phyloP scores from a whole-genome alignment of 2,329 filamentous ascomycete species.

The Drechmeria coniospora region DNA sequence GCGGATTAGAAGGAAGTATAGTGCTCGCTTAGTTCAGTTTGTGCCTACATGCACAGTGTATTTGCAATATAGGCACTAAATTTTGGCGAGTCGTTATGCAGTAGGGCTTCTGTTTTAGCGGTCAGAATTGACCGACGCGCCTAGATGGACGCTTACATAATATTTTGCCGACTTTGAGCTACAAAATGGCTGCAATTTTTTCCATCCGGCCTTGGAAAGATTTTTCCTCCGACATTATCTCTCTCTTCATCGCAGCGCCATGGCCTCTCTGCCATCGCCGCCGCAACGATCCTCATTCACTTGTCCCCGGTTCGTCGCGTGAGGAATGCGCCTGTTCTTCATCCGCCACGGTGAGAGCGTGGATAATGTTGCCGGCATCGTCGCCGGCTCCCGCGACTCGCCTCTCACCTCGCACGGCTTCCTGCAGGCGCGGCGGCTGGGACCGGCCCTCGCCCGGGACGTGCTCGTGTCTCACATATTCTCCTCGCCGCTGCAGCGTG shows the following conservation, averaged over 20 bases:
- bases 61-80: too few species aligned
- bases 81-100: too few species aligned
- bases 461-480: constrained; percentile 47
- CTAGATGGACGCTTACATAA: too few species aligned
- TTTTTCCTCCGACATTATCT: neutral
- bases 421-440: constrained; percentile 61
- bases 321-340: constrained; percentile 42
- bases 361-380: constrained; percentile 68
- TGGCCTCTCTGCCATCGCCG: too few species aligned
- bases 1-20: too few species aligned
- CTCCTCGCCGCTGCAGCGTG: constrained; percentile 63
- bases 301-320: neutral
- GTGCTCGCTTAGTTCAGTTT: too few species aligned
- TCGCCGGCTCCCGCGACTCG: constrained; percentile 69
- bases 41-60: too few species aligned
- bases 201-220: too few species aligned
- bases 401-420: constrained; percentile 67
- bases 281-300: neutral
- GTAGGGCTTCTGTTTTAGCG: too few species aligned
- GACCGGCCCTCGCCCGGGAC: constrained; percentile 36
- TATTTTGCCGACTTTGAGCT: too few species aligned
- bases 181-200: too few species aligned
- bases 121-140: too few species aligned
- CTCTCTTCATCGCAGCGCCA: neutral
- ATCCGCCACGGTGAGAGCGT: constrained; percentile 83